Percentiles rank a stretch among this genome's conserved stretches.
Evolutionary conservation across 768 basidiomycete species (phyloP).

Genomic region (Suillus luteus): DNA sequence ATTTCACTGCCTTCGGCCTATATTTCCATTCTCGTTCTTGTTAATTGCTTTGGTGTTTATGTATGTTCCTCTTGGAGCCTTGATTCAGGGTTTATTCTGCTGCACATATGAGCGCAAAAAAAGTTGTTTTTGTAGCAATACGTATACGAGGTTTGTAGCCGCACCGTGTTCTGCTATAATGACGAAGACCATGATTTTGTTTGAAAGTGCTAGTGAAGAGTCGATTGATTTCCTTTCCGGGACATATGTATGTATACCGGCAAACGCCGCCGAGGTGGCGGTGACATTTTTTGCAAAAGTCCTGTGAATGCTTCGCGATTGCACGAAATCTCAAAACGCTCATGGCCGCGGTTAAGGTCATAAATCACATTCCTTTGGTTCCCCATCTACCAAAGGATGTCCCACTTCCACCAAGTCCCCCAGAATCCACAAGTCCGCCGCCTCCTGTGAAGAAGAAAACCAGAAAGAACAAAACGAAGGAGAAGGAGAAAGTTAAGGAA

Average conservation of each 20-base stretch:
- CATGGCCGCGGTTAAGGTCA: slow-evolving; percentile 22
- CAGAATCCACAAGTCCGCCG: slow-evolving; percentile 21
- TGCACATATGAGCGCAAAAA: neutral
- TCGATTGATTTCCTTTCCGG: slow-evolving; percentile 1
- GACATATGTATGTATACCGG: slow-evolving; percentile 4
- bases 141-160: slow-evolving; percentile 6
- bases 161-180: slow-evolving; percentile 5
- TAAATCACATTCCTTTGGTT: slow-evolving; percentile 18
- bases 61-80: neutral
- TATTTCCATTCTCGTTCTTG: neutral
- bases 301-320: slow-evolving; percentile 11
- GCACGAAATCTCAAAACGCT: slow-evolving; percentile 7
- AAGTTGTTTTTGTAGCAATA: slow-evolving; percentile 3
- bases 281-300: slow-evolving; percentile 14
- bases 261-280: slow-evolving; percentile 16
- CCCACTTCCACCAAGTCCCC: slow-evolving; percentile 33
- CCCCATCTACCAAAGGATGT: slow-evolving; percentile 42
- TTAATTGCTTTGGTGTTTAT: slow-evolving; percentile 4
- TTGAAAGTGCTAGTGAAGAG: neutral
- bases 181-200: neutral
- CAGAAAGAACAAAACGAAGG: slow-evolving; percentile 50
- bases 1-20: neutral
- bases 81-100: neutral
- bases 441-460: slow-evolving; percentile 26
- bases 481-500: slow-evolving; percentile 37